Conservation (phyloP, 805 yeast species). For the Yarrowia sp. region DNA sequence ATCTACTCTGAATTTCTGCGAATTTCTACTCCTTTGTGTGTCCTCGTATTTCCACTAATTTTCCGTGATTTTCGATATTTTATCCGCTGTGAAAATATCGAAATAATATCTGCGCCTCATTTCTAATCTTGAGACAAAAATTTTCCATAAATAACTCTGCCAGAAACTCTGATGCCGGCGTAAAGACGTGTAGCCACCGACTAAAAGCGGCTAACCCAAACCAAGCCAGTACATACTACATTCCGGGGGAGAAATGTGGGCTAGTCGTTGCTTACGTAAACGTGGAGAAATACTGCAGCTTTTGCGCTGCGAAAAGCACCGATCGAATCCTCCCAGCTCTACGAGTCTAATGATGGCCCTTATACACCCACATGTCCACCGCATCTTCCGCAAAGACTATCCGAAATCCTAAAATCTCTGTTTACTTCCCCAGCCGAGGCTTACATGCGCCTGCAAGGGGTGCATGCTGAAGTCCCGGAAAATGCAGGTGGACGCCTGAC, state of each 20-base stretch:
- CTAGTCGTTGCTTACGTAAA: neutral
- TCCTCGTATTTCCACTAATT: too few relatives aligned
- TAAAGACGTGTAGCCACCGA: too few relatives aligned
- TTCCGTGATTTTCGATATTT: neutral
- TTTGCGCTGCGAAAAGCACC: neutral
- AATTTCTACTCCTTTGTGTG: too few relatives aligned
- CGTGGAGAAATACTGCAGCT: neutral
- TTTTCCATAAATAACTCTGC: neutral
- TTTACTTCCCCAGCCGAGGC: conserved; percentile 16
- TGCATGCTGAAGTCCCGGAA: conserved; percentile 2
- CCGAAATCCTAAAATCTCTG: neutral
- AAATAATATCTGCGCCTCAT: neutral
- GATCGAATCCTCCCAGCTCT: neutral
- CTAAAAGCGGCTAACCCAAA: neutral
- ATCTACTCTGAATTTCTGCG: too few relatives aligned
- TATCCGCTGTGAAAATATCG: neutral
- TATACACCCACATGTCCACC: neutral
- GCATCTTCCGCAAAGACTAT: neutral
- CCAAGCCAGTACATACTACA: too few relatives aligned
- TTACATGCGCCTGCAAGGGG: conserved; percentile 4
- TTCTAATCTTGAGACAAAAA: neutral
- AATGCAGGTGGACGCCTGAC: neutral
- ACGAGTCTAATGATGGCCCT: neutral
- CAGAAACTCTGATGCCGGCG: neutral
- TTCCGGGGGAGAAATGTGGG: neutral